These are phyloP conservation scores for Naegleria gruberi DNA, from an alignment of 208 protist species.

Conservation along the genomic window DNA sequence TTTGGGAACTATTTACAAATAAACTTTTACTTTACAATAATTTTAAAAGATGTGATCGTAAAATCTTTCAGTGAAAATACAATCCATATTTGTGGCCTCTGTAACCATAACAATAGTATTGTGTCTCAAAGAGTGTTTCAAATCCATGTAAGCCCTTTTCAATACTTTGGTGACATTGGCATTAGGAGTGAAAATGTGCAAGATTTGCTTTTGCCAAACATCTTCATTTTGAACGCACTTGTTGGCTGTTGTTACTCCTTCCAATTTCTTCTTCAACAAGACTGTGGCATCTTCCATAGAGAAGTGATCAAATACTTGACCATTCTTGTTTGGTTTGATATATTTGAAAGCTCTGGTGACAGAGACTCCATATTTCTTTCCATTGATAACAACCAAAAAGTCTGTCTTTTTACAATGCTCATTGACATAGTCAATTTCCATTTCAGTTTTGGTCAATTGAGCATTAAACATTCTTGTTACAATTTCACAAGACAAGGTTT, in stretches of 20 bases:
- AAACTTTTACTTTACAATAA: too few relatives aligned
- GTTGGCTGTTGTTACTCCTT: slow-evolving; percentile 36
- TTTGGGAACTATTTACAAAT: too few relatives aligned
- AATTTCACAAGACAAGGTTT: slow-evolving; percentile 44
- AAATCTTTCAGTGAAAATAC: slow-evolving; percentile 37
- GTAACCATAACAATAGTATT: slow-evolving; percentile 44
- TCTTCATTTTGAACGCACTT: slow-evolving; percentile 12
- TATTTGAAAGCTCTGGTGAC: slow-evolving; percentile 47
- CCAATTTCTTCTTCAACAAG: slow-evolving; percentile 48
- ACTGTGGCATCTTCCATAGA: slow-evolving; percentile 30
- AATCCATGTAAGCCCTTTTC: slow-evolving; percentile 27
- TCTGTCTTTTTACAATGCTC: slow-evolving; percentile 44
- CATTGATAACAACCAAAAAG: slow-evolving; percentile 35
- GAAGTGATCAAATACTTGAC: slow-evolving; percentile 24
- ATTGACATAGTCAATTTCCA: slow-evolving; percentile 41
- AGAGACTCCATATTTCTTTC: slow-evolving; percentile 37
- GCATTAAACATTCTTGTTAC: slow-evolving; percentile 32
- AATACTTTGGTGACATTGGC: slow-evolving; percentile 28
- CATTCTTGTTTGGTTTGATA: background rate
- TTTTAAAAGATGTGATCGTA: background rate
- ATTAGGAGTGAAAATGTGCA: slow-evolving; percentile 38
- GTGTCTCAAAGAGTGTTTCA: slow-evolving; percentile 25
- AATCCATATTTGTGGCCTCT: slow-evolving; percentile 34
- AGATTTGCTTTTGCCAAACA: slow-evolving; percentile 47
- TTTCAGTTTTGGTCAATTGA: slow-evolving; percentile 40